A percentile compares a stretch with the other conserved stretches of the same genome.
Evolutionary conservation across 1,284 basidiomycete species (phyloP).

Genomic region (Pseudozyma hubeiensis): DNA sequence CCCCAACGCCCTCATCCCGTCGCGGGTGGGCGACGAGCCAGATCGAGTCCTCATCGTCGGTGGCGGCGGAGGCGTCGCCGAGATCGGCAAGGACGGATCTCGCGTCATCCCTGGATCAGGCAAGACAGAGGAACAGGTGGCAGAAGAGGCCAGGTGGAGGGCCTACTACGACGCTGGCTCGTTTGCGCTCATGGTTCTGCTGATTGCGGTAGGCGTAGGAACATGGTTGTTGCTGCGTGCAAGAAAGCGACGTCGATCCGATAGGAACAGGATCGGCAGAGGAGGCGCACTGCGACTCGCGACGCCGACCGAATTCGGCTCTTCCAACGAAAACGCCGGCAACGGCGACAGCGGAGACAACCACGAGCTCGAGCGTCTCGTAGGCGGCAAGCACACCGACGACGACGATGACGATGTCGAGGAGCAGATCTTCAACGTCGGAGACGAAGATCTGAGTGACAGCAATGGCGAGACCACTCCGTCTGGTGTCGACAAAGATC

Average conservation of each 20-base stretch:
- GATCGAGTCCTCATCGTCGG: conserved; percentile 70
- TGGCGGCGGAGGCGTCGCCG: conserved; percentile 45
- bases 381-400: conserved; percentile 36
- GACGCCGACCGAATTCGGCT: conserved; percentile 23
- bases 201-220: conserved; percentile 79
- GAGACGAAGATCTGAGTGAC: conserved; percentile 68
- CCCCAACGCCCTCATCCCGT: conserved; percentile 79
- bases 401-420: conserved; percentile 27
- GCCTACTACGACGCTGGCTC: conserved; percentile 80
- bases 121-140: conserved; percentile 67
- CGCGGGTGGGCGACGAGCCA: conserved; percentile 77
- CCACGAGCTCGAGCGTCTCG: conserved; percentile 55
- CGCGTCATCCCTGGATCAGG: conserved; percentile 71
- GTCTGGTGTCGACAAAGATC: background rate
- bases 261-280: conserved; percentile 24
- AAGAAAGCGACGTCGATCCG: conserved; percentile 69
- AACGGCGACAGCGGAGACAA: conserved; percentile 54
- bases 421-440: conserved; percentile 71
- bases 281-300: conserved; percentile 37
- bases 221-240: conserved; percentile 79
- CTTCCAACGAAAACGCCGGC: conserved; percentile 29
- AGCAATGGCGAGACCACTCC: conserved; percentile 7
- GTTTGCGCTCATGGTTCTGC: conserved; percentile 81
- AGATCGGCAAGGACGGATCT: conserved; percentile 41
- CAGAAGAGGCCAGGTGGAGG: conserved; percentile 59